Evolutionary conservation across 108 stramenopile genomes (phyloP).

Genomic region (Cyclotella distinguenda): DNA sequence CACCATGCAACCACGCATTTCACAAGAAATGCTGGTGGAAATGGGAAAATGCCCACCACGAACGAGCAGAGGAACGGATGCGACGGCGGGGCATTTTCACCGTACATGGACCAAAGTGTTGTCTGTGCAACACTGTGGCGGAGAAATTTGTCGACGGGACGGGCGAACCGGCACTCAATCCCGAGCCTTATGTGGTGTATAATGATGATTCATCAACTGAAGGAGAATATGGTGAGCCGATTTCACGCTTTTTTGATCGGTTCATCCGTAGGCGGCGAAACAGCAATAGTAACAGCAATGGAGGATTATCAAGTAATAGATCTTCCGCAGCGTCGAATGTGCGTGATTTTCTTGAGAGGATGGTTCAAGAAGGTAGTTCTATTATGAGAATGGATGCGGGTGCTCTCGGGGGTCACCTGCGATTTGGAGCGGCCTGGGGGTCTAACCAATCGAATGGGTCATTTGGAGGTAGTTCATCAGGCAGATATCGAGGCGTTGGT

Average conservation of each 20-base stretch:
- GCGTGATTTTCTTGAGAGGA: conserved; percentile 3
- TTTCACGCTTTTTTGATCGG: not conserved
- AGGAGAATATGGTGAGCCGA: conserved; percentile 6
- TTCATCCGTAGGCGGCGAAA: conserved; percentile 1
- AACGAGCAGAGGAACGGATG: conserved; percentile 12
- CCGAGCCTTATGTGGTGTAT: conserved; percentile 14
- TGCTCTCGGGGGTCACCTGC: conserved; percentile 5
- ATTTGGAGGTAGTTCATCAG: not conserved
- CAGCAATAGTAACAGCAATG: not conserved
- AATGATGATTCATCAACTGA: no score
- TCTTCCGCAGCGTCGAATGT: not conserved
- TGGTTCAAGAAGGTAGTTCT: conserved; percentile 8
- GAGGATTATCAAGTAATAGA: not conserved
- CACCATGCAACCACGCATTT: conserved; percentile 40
- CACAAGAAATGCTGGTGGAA: conserved; percentile 49
- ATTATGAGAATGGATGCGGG: conserved; percentile 10
- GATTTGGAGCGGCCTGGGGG: not conserved
- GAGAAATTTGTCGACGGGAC: conserved; percentile 33
- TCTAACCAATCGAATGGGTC: not conserved
- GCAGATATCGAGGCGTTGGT: not conserved
- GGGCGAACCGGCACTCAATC: conserved; percentile 38
- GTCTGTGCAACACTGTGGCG: conserved; percentile 40
- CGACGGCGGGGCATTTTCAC: not conserved
- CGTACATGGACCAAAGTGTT: conserved; percentile 27
- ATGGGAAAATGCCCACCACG: conserved; percentile 38